A percentile compares a stretch with the other conserved stretches of the same genome.
These are phyloP conservation scores for Hyphodiscus hymeniophilus DNA, from an alignment of 495 filamentous ascomycete genomes.

Conservation along the genomic window DNA sequence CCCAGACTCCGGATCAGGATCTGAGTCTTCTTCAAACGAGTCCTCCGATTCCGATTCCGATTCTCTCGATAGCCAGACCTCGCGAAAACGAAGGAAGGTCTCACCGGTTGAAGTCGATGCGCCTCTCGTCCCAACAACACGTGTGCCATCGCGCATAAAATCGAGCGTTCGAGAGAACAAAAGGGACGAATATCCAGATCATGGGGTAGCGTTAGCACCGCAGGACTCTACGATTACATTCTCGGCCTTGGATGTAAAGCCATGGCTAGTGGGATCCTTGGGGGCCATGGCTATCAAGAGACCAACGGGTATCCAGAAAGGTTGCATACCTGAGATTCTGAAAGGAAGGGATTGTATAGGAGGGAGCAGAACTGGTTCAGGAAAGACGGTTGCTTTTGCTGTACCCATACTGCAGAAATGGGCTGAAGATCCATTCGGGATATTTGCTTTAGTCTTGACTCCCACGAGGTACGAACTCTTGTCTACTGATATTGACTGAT, in stretches of 20 bases:
- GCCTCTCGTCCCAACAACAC: constrained; percentile 12
- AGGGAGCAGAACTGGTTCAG: constrained; percentile 90
- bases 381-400: constrained; percentile 96
- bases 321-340: constrained; percentile 84
- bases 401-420: constrained; percentile 89
- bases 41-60: constrained; percentile 29
- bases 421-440: constrained; percentile 84
- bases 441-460: constrained; percentile 83
- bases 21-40: constrained; percentile 4
- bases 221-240: constrained; percentile 56
- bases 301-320: constrained; percentile 87
- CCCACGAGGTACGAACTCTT: constrained; percentile 57
- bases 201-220: constrained; percentile 27
- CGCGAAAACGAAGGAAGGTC: constrained; percentile 41
- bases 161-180: constrained; percentile 5
- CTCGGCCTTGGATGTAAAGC: constrained; percentile 61
- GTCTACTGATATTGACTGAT: background rate
- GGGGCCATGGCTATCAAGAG: constrained; percentile 78
- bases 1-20: background rate
- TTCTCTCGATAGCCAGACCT: constrained; percentile 34
- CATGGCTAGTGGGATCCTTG: constrained; percentile 85
- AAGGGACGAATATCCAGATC: constrained; percentile 11
- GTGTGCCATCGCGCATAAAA: constrained; percentile 42
- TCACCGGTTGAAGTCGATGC: constrained; percentile 23
- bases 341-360: constrained; percentile 91